Base-by-base conservation (phyloP, 2,329 filamentous ascomycete species). In the Ophiostoma pallidulum region DNA sequence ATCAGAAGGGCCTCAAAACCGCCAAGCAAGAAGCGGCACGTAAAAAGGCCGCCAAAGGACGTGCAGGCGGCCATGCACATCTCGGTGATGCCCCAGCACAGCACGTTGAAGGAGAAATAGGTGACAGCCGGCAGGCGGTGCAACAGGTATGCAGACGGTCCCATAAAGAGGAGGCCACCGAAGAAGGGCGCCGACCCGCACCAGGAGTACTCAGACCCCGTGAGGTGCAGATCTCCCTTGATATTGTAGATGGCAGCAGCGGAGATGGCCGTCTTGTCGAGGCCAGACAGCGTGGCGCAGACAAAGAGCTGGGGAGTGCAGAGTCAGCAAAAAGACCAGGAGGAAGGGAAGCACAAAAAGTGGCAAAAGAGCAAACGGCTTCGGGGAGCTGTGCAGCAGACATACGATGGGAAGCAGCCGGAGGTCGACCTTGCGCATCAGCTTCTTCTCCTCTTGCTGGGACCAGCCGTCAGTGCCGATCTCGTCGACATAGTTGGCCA, bases 181-280 rank as follows among this genome's bases (percentile, higher is more conserved):
- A 58, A 58, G 50, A 53, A 57, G 20, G 55, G 54, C 14, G 55
- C 54, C 4, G 53, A 53, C 16, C 58, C 56, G 22, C 54, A 45
- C 58, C 55, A 59, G 2, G 56, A 57, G 49, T 59, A 62, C 42
- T 62, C 50, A 14, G 55, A 50, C 8, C 59, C 59, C 3, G 51
- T 53, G 4, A 56, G 51, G 33, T 55, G 38, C 19, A 55, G 33
- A 41, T 57, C 57, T 2, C 43, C 36, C 32, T 57, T 54, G 45
- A 60, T 50, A 37, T 54, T 51, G 37, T 58, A 58, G 44, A 56
- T 58, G 18, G 56, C 57, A n/a, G 58, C 54, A 3, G 57, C 54
- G 10, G 56, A 54, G 31, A 60, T 53, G 40, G 56, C 54, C 7
- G 50, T 53, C 42, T 57, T 56, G 50, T 59, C 54, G 9, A 58